Evolutionary conservation across 495 filamentous ascomycete species (phyloP).

Genomic region (Terfezia boudieri): DNA sequence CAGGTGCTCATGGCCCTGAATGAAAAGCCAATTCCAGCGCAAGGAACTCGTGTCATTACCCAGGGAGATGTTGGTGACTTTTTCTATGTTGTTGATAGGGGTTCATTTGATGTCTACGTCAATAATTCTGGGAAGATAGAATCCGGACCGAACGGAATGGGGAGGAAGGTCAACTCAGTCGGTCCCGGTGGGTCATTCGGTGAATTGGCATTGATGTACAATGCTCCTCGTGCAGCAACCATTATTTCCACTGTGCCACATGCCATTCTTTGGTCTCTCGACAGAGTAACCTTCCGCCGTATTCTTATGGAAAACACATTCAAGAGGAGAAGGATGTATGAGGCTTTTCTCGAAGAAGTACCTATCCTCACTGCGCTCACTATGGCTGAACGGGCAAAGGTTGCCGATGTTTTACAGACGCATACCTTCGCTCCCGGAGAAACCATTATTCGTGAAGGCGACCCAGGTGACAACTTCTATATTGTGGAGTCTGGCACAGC

Average conservation of each 20-base stretch:
- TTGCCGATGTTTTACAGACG: conserved; percentile 84
- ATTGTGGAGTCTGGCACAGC: conserved; percentile 76
- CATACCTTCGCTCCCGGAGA: conserved; percentile 62
- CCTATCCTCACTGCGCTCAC: conserved; percentile 67
- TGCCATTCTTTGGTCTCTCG: conserved; percentile 77
- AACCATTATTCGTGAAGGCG: conserved; percentile 75
- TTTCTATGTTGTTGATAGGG: conserved; percentile 91
- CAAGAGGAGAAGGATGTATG: conserved; percentile 85
- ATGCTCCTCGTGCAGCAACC: conserved; percentile 89
- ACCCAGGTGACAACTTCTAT: conserved; percentile 81
- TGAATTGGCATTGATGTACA: conserved; percentile 95
- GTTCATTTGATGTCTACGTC: conserved; percentile 78
- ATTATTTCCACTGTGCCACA: conserved; percentile 61
- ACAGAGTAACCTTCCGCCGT: conserved; percentile 88
- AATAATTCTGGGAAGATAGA: conserved; percentile 57
- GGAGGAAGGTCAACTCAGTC: conserved; percentile 58
- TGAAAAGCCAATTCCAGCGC: conserved; percentile 86
- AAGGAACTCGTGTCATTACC: conserved; percentile 66
- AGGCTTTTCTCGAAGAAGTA: conserved; percentile 92
- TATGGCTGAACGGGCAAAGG: conserved; percentile 82
- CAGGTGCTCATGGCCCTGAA: conserved; percentile 79
- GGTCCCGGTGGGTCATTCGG: conserved; percentile 90
- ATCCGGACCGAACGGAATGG: conserved; percentile 64
- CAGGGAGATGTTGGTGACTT: conserved; percentile 93
- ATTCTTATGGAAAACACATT: conserved; percentile 98